Evolutionary conservation across 1,284 basidiomycete species (phyloP).

Genomic region (Stygiomarasmius scandens): DNA sequence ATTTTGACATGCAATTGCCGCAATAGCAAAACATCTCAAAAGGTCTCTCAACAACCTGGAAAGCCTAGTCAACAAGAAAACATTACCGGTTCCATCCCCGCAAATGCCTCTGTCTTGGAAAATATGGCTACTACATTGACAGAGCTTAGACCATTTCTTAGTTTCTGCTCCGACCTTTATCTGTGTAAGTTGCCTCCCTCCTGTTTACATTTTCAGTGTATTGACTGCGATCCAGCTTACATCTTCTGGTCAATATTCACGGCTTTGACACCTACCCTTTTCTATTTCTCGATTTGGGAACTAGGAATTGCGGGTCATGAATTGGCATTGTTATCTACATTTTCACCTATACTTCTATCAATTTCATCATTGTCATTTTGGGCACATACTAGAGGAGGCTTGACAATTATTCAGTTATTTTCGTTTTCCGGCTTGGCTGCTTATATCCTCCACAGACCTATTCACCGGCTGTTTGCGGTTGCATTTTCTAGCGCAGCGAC

Average conservation of each 20-base stretch:
- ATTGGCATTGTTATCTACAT: slow-evolving; percentile 64
- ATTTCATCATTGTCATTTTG: slow-evolving; percentile 46
- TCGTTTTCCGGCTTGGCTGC: slow-evolving; percentile 64
- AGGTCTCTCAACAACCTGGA: too few relatives aligned
- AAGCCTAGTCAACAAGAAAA: too few relatives aligned
- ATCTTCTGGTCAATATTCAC: slow-evolving; percentile 90
- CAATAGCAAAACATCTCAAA: too few relatives aligned
- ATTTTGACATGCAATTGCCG: too few relatives aligned
- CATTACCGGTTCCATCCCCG: too few relatives aligned
- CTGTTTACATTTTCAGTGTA: slow-evolving; percentile 6
- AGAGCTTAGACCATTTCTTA: slow-evolving; percentile 27
- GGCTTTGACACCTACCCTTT: slow-evolving; percentile 80
- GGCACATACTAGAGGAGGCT: slow-evolving; percentile 49
- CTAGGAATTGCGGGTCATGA: slow-evolving; percentile 82
- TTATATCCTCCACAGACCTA: slow-evolving; percentile 58
- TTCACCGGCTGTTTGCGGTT: slow-evolving; percentile 61
- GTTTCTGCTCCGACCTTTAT: slow-evolving; percentile 57
- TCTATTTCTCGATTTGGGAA: slow-evolving; percentile 93
- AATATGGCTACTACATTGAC: background rate
- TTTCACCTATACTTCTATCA: slow-evolving; percentile 68
- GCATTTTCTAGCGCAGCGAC: slow-evolving; percentile 54
- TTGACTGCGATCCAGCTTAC: slow-evolving; percentile 55
- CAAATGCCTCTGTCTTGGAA: background rate
- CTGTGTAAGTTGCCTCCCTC: slow-evolving; percentile 42
- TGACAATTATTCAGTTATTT: slow-evolving; percentile 49